Conservation (phyloP, 208 protist species). For the Leishmania guyanensis region DNA sequence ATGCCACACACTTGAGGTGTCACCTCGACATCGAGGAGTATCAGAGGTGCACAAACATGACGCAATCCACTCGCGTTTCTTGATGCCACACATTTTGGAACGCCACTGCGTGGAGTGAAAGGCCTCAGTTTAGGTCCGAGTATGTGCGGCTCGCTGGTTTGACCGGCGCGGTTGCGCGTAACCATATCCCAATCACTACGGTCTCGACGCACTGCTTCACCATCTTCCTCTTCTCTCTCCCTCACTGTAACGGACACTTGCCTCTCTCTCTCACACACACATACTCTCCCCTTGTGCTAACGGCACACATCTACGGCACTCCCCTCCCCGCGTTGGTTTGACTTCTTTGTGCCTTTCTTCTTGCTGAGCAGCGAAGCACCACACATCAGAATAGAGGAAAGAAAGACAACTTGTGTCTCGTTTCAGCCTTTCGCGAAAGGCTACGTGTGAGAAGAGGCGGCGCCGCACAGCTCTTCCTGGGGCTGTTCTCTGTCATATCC, state of each 20-base stretch:
- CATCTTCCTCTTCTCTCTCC: not conserved
- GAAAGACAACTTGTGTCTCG: not conserved
- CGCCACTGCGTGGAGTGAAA: not conserved
- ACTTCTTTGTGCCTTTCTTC: not conserved
- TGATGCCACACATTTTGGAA: not conserved
- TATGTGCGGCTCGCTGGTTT: not conserved
- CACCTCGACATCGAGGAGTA: not conserved
- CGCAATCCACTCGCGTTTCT: not conserved
- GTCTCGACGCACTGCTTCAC: not conserved
- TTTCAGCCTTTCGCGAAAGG: not conserved
- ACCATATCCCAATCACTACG: not conserved
- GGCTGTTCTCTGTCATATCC: not conserved
- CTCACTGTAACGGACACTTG: not conserved
- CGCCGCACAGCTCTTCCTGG: not conserved
- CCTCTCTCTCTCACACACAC: not conserved
- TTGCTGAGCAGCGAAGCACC: not conserved
- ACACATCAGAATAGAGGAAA: not conserved
- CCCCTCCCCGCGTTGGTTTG: not conserved
- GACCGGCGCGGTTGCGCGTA: not conserved
- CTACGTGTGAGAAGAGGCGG: not conserved
- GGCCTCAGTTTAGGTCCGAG: not conserved
- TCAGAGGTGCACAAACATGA: not conserved
- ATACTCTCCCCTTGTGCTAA: not conserved
- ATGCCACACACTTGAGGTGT: not conserved
- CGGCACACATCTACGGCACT: not conserved